phyloP scores from a whole-genome alignment of 768 basidiomycete species.

The Phanerochaete carnosa region DNA sequence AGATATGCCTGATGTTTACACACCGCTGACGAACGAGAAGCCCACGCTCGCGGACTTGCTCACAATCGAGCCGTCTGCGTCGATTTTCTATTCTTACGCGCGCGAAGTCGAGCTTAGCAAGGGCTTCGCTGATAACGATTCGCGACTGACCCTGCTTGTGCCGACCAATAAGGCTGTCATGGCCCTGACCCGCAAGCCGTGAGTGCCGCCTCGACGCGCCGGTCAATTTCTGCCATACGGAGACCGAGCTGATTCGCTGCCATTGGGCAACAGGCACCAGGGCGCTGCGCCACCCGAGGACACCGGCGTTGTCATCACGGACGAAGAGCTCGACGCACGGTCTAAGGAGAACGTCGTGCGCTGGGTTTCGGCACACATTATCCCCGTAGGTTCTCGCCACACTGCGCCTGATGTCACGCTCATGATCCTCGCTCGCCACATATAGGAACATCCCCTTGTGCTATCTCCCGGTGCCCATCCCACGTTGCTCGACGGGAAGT shows the following conservation, averaged over 20 bases:
- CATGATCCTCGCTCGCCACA: background rate
- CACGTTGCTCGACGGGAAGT: constrained; percentile 59
- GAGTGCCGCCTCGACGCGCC: constrained; percentile 29
- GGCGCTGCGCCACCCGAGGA: constrained; percentile 39
- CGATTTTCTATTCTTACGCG: constrained; percentile 84
- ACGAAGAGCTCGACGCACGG: constrained; percentile 58
- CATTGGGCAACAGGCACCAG: constrained; percentile 49
- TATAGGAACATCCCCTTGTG: constrained; percentile 45
- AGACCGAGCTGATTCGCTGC: background rate
- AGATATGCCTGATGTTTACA: constrained; percentile 18
- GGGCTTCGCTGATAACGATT: constrained; percentile 33
- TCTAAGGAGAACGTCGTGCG: constrained; percentile 67
- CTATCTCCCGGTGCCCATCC: constrained; percentile 44
- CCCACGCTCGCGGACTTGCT: constrained; percentile 74
- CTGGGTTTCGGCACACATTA: constrained; percentile 82
- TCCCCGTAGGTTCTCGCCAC: constrained; percentile 54
- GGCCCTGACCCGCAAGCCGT: constrained; percentile 81
- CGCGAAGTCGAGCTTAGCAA: constrained; percentile 63
- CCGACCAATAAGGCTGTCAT: constrained; percentile 90
- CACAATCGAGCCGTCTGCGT: constrained; percentile 70
- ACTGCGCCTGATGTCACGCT: background rate
- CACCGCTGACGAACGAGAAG: constrained; percentile 38
- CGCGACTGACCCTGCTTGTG: constrained; percentile 61
- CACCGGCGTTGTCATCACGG: constrained; percentile 41
- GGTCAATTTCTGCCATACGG: background rate